Percentiles rank a stretch among this genome's conserved stretches.
These are phyloP conservation scores for Botryotinia globosa DNA, from an alignment of 2,329 filamentous ascomycete species.

Conservation along the genomic window DNA sequence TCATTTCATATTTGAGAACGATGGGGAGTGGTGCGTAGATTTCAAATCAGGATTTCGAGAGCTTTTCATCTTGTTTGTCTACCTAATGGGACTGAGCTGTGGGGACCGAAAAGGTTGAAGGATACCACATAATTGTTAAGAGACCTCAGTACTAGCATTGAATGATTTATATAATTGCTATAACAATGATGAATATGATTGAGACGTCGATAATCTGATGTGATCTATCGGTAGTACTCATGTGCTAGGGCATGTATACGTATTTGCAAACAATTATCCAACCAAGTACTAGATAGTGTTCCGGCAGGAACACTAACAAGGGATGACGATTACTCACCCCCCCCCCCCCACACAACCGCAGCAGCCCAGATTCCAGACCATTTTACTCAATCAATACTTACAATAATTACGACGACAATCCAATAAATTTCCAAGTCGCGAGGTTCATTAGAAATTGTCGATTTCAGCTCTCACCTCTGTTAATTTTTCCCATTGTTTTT, in stretches of 20 bases:
- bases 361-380: conserved; percentile 9
- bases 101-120: background rate
- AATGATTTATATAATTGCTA: background rate
- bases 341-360: background rate
- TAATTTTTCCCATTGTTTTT: background rate
- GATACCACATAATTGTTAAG: conserved; percentile 1
- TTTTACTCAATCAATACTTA: background rate
- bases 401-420: background rate
- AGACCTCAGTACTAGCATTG: background rate
- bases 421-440: background rate
- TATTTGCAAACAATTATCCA: background rate
- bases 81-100: background rate
- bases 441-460: background rate
- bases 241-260: background rate
- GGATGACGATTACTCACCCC: background rate
- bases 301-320: background rate
- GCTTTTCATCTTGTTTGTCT: background rate
- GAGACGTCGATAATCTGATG: background rate
- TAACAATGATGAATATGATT: background rate
- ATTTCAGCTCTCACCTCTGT: background rate
- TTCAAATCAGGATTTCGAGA: background rate
- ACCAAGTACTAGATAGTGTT: too few species aligned
- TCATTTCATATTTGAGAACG: background rate
- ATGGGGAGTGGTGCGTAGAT: background rate
- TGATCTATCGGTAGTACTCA: background rate